Conservation (phyloP, 2,329 filamentous ascomycete species). For the Colletotrichum sp. region DNA sequence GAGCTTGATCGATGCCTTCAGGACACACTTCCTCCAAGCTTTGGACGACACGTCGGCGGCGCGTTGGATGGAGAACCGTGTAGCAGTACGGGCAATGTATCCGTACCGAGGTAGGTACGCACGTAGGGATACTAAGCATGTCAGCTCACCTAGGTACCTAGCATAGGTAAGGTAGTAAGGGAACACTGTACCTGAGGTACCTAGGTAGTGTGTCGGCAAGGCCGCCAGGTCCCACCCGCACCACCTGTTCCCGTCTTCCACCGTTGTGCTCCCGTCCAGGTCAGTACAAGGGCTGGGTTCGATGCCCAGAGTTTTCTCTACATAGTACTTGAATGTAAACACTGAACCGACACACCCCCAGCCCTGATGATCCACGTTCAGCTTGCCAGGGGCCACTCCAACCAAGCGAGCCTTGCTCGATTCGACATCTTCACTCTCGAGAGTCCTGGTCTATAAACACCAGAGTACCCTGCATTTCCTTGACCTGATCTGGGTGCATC, state of each 20-base stretch:
- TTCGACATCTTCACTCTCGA: neutral
- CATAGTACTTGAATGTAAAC: neutral
- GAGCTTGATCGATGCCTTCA: neutral
- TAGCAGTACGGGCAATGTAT: neutral
- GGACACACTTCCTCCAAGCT: neutral
- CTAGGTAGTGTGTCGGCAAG: neutral
- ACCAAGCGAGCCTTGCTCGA: neutral
- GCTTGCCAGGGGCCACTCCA: neutral
- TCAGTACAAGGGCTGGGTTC: neutral
- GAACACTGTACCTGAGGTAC: too few species aligned
- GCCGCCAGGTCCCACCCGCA: slow-evolving; percentile 1
- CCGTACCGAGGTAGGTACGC: neutral
- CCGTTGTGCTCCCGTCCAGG: neutral
- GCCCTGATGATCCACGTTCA: neutral
- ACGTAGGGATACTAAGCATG: neutral
- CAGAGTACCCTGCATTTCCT: neutral
- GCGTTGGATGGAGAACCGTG: neutral
- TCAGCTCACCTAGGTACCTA: neutral
- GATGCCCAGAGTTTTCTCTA: neutral
- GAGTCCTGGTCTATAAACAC: neutral
- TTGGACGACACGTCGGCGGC: neutral
- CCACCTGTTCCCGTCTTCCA: neutral
- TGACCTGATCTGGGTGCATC: neutral
- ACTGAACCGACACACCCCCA: neutral
- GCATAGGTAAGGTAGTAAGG: neutral